Conservation (phyloP, 805 yeast genomes). For the Ogataea populi-albae region DNA sequence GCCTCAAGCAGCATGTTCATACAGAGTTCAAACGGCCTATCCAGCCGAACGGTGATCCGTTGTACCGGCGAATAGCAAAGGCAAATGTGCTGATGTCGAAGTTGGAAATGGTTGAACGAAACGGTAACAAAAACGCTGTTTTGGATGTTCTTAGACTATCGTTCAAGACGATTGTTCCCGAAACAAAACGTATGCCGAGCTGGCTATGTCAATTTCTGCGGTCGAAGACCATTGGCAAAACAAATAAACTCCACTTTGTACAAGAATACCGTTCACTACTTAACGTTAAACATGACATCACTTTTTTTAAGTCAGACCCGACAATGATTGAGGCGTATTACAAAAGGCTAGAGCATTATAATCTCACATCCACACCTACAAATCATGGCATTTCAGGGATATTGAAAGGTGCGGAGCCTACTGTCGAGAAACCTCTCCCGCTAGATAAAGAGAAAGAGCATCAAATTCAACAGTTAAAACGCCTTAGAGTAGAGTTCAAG, state of each 20-base stretch:
- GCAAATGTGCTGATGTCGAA: conserved; percentile 3
- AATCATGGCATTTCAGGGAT: conserved; percentile 8
- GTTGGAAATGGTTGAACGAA: conserved; percentile 6
- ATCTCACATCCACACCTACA: conserved; percentile 6
- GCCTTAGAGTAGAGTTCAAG: no score
- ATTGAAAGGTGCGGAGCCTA: conserved; percentile 5
- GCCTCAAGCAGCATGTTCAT: conserved; percentile 5
- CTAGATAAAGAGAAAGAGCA: no score
- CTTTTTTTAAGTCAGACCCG: conserved; percentile 2
- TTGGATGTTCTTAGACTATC: conserved; percentile 8
- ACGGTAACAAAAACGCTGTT: conserved; percentile 10
- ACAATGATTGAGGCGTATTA: conserved; percentile 7
- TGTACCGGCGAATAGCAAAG: conserved; percentile 1
- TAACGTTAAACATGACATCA: conserved; percentile 6
- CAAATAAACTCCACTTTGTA: conserved; percentile 8
- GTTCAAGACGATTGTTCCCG: conserved; percentile 7
- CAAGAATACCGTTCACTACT: conserved; percentile 8
- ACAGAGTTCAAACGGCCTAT: conserved; percentile 1
- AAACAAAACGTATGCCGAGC: conserved; percentile 9
- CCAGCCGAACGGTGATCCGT: background rate
- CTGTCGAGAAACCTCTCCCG: no score
- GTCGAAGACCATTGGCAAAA: conserved; percentile 4
- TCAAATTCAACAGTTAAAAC: no score
- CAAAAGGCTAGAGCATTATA: conserved; percentile 5
- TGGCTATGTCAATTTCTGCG: conserved; percentile 17